These are phyloP conservation scores for Inonotus obliquus DNA, from an alignment of 1,284 basidiomycete genomes.

Conservation along the genomic window DNA sequence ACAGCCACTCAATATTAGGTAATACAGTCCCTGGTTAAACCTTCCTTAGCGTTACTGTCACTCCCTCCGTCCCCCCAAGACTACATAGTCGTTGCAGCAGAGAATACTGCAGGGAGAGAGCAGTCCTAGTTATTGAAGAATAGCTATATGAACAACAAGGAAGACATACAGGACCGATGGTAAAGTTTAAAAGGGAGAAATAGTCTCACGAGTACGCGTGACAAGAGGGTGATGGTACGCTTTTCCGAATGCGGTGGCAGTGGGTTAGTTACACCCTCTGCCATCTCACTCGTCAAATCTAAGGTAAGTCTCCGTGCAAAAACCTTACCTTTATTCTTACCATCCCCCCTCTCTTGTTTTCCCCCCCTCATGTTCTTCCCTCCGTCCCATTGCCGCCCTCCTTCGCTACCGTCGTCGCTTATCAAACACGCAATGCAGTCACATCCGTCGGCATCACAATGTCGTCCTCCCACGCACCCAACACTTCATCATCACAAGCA, in stretches of 20 bases:
- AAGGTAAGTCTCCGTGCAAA: constrained; percentile 4
- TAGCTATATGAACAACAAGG: no score
- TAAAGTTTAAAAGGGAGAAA: neutral
- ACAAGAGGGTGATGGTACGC: neutral
- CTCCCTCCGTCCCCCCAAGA: neutral
- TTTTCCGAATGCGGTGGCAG: neutral
- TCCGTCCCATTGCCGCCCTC: neutral
- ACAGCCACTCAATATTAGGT: constrained; percentile 10
- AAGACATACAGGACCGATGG: neutral
- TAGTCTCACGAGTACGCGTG: neutral
- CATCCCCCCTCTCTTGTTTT: neutral
- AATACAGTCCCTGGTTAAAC: neutral
- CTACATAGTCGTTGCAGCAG: no score
- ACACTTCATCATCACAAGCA: constrained; percentile 4
- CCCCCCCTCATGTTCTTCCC: neutral
- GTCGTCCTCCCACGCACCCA: constrained; percentile 6
- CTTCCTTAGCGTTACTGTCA: constrained; percentile 5
- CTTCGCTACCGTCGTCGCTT: neutral
- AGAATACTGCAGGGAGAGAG: no score
- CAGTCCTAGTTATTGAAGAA: no score
- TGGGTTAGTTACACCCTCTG: constrained; percentile 1
- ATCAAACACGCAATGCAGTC: neutral
- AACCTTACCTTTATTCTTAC: constrained; percentile 4
- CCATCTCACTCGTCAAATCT: constrained; percentile 1
- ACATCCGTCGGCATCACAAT: neutral